Conservation (phyloP, 2,329 filamentous ascomycete genomes). For the Colletotrichum chlorophyti region DNA sequence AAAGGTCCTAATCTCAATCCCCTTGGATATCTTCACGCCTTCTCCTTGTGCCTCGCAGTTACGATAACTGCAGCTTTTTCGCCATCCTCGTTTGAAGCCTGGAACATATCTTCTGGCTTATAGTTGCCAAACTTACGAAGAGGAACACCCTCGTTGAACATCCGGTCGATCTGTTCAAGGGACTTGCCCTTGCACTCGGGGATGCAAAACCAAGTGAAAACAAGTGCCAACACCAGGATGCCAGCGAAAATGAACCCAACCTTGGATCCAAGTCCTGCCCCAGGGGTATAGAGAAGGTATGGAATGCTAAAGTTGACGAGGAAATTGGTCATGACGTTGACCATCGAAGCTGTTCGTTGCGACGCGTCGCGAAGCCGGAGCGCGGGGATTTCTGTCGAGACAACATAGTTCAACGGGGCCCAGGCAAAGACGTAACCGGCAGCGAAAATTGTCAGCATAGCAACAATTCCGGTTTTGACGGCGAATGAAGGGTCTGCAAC, state of each 20-base stretch:
- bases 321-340: conserved; percentile 32
- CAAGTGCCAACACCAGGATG: conserved; percentile 24
- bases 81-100: not conserved
- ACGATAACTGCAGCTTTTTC: conserved; percentile 6
- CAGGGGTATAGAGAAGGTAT: conserved; percentile 25
- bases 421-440: conserved; percentile 42
- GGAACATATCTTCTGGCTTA: conserved; percentile 5
- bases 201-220: conserved; percentile 30
- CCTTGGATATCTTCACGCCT: conserved; percentile 4
- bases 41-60: conserved; percentile 8
- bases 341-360: conserved; percentile 25
- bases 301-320: conserved; percentile 32
- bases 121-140: conserved; percentile 31
- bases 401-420: conserved; percentile 43
- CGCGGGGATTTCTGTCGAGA: conserved; percentile 42
- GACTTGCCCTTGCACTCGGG: conserved; percentile 34
- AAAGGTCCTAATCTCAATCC: too few relatives aligned
- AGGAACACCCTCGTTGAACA: conserved; percentile 29
- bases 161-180: conserved; percentile 34
- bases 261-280: conserved; percentile 26
- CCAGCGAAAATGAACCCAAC: conserved; percentile 32
- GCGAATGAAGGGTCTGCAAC: conserved; percentile 18
- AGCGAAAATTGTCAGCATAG: conserved; percentile 40
- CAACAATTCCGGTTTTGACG: conserved; percentile 39
- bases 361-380: conserved; percentile 21